Base-by-base conservation (phyloP, 768 basidiomycete genomes). In the Lactifluus piperatus region DNA sequence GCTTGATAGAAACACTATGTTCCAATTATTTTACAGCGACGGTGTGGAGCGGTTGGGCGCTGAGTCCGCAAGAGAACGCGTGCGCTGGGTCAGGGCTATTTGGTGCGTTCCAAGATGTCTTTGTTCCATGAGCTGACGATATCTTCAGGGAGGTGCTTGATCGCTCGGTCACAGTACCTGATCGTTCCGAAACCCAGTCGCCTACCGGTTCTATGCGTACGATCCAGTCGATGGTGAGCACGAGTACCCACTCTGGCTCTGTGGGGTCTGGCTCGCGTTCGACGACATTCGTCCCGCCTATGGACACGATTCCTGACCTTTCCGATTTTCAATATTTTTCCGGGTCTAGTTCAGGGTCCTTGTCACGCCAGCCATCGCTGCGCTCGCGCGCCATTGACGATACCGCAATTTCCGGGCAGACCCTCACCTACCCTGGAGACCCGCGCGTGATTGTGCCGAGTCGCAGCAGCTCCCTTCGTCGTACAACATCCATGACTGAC, bases 401-500 rank as follows among this genome's bases (percentile, higher is more conserved):
- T 62, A 82, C 75, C 0, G 85, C 81, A 7, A 82, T 91, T 24
- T 79, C 80, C 7, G 78, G 80, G 34, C 79, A 82, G 51, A 79
- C 80, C 13, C 86, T 85, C 62, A 72, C 87, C 6, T 88, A 89
- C 68, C 83, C 80, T 5, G 85, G 86, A 3, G 89, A 88, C 64
- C 78, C 80, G 18, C 80, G 89, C 8, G 83, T 82, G 16, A 91
- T 92, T 60, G 80, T 81, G 8, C 83, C 86, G 3, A 82, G 83
- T 54, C 76, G 82, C 18, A 81, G 81, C 65, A 79, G 79, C 57
- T 79, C 78, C 1, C 62, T n/a, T 83, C 74, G 81, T 36, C 74
- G 86, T 44, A 87, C 85, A n/a, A 85, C 81, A 46, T 91, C 86
- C 0, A 77, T 87, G 73, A 85, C 85, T 0, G 89, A 91, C 65